Evolutionary conservation across 2,329 filamentous ascomycete species (phyloP), one percentile per base, ranked within the genome.

Genomic region (Ceratocystis alfenasii): DNA sequence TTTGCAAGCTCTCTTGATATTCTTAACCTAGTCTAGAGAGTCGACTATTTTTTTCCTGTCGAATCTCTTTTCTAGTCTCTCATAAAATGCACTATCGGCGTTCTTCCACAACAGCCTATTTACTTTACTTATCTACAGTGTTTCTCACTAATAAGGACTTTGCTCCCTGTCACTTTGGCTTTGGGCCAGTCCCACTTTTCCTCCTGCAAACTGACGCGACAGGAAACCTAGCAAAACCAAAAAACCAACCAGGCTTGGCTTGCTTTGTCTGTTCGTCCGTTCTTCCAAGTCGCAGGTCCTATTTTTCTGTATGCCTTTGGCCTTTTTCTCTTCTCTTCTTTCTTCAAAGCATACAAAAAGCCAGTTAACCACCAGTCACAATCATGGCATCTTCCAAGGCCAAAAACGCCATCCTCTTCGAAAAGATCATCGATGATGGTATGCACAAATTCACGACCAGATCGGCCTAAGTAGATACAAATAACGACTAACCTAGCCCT

Each of bases 371-470:
- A 44, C 48, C 7, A 22, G 17, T 28, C 41, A 10, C 53, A 60
- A 33, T 6, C 41, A 60, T 59, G 41, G 17, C 22, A 33, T 33
- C 50, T n/a, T 46, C 53, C 33, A 80, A 79, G 77, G 72, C 75
- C 68, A 75, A 79, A 68, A 72, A 75, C 60, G 79, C 79, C 48
- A 73, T 74, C 33, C 79, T 83, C 60, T 82, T 83, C 68, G 78
- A 83, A 71, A 80, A 80, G 73, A 80, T 83, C 69, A 82, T 83
- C 71, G 73, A 80, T 57, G 77, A 79, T 45, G 80, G 81, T 83
- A 75, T 67, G 72, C 30, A n/a, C 44, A 50, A 25, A 53, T 36
- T 17, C 45, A 5, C 48, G 48, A 64, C n/a, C 4, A 22, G 5
- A 36, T 20, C 12, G 12, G 45, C 25, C 3, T 2, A n/a, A 4